These are phyloP conservation scores for Talaromyces marneffei DNA, from an alignment of 2,329 filamentous ascomycete species.

Conservation along the genomic window DNA sequence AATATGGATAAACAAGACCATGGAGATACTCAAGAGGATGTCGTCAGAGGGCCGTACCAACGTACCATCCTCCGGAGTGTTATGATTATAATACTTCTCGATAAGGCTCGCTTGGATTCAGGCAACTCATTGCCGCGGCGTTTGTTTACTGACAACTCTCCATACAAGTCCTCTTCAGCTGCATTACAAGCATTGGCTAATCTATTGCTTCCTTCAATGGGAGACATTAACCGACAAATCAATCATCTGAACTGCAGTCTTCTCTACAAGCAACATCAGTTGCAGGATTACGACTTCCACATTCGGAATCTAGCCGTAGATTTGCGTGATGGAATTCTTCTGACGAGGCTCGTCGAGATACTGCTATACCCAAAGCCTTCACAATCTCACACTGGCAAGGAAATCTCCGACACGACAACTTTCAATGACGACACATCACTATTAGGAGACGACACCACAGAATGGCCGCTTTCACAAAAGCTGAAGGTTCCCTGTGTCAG, in stretches of 20 bases:
- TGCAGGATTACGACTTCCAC: constrained; percentile 55
- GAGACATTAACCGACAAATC: constrained; percentile 52
- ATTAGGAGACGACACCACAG: constrained; percentile 35
- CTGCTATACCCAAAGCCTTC: constrained; percentile 44
- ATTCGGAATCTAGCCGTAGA: constrained; percentile 58
- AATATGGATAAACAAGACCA: constrained; percentile 48
- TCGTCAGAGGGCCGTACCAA: constrained; percentile 40
- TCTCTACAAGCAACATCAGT: constrained; percentile 48
- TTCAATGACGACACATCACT: constrained; percentile 44
- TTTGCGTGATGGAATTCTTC: constrained; percentile 54
- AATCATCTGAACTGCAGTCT: constrained; percentile 54
- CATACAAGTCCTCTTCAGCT: constrained; percentile 51
- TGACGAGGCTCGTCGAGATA: constrained; percentile 56
- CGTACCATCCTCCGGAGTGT: constrained; percentile 54
- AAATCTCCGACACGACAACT: constrained; percentile 24
- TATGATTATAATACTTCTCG: constrained; percentile 56
- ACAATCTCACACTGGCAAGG: constrained; percentile 17
- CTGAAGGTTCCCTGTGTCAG: constrained; percentile 54
- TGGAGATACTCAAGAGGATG: background rate
- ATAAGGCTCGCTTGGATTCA: constrained; percentile 45
- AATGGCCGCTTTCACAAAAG: constrained; percentile 50
- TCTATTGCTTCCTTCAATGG: constrained; percentile 53
- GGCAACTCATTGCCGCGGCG: constrained; percentile 30
- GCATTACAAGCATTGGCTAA: constrained; percentile 49
- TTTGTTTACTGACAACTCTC: constrained; percentile 49